Evolutionary conservation across 306 rosid species (phyloP), one percentile per base, ranked within the genome.

Genomic region (Alnus rubra): DNA sequence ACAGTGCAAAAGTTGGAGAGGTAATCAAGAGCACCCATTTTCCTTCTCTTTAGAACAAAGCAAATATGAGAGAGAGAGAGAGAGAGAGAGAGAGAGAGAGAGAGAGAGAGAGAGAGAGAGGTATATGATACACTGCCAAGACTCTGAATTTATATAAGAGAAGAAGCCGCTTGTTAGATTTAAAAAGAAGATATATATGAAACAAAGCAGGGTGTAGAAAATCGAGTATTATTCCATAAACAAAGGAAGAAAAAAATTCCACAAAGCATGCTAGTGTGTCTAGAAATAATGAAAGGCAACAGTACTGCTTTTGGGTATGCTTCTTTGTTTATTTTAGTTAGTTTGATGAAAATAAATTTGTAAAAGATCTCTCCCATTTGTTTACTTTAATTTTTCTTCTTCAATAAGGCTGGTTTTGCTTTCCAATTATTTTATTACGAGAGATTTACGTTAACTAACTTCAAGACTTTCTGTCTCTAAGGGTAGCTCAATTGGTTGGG

Each of bases 11-110:
- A 89, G 90, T 88, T 80, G 47, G 87, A 85, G 74, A 94, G 89
- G 76, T 82, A 92, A 85, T 89, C 82, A 79, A 94, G 94, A 80
- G 94, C 98, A 50, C 97, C 98, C 97, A 94, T 94, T 79, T 79
- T 55, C 6, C 73, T 50, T 65, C 54, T 69, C 77, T 71, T 78
- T 75, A 48, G 65, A n/a, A 60, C 52, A 73, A 49, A 79, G 80
- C 71, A 73, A 50, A 39, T 58, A 49, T 14, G 33, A 58, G 55
- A 59, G 75, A 79, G 64, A 62, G 51, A 72, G 69, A 33, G 78
- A 70, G 82, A 8, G 75, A 78, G 81, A 75, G 78, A 64, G 81
- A 63, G 19, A 58, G 75, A 42, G 76, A 79, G 64, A 62, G 51
- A 72, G 69, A 33, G 78, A 70, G 82, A 8, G 75, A 78, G 81